Base-by-base conservation (phyloP, 108 stramenopile species). In the Skeletonema marinoi region DNA sequence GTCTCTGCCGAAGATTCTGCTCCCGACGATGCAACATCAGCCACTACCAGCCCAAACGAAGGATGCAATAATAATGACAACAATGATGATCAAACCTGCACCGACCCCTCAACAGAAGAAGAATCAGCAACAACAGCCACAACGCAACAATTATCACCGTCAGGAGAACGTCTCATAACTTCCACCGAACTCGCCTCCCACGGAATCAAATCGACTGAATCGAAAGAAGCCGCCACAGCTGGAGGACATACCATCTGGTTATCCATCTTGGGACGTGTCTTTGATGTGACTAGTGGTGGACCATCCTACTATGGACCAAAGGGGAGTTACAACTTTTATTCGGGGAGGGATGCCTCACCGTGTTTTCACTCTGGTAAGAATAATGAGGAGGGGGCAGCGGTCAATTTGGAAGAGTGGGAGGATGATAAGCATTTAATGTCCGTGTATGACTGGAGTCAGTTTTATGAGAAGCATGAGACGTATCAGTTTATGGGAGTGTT, bases 251-350 rank as follows among this genome's bases (percentile, higher is more conserved):
- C 66, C 13, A 86, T 92, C 32, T 94, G 89, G 88, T 73, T 94
- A 17, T 86, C 88, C 38, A 78, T 94, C 14, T 25, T 92, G 39
- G 93, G 93, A n/a, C 80, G 90, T 79, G 88, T 94, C 33, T 94
- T 85, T 48, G 89, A 94, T 71, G 93, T 94, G 32, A 85, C 93
- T 30, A 65, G 64, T 4, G 93, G 93, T 6, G 31, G 35, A 29
- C 63, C 41, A n/a, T 82, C 68, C 16, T 82, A 78, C 48, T 72
- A 44, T 7, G 60, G 66, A 17, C 17, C 39, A 2, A 61, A 77
- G 12, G 74, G 77, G 3, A 46, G 60, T 36, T 81, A 85, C 50
- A 70, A 78, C 10, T 89, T 86, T 66, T 94, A 92, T 76, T 90
- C 81, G 0, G 80, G 69, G 39, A 74, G 86, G 17, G 70, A 59